A percentile compares a stretch with the other conserved stretches of the same genome.
phyloP scores from a whole-genome alignment of 164 flowering plant genomes.

The Stephania japonica region DNA sequence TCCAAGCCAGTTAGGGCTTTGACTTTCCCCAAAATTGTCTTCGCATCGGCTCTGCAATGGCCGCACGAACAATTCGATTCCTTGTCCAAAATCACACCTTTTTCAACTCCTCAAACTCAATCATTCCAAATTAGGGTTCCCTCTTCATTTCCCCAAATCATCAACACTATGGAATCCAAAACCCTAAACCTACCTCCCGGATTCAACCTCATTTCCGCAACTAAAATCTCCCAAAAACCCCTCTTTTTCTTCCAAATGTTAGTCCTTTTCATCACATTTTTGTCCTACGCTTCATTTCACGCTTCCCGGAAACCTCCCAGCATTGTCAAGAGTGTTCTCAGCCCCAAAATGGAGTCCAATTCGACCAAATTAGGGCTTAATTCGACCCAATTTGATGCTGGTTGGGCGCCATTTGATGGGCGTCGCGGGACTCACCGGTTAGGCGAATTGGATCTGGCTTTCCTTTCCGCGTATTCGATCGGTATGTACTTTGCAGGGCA shows the following conservation, averaged over 20 bases:
- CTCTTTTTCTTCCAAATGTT: slow-evolving; percentile 46
- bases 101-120: background rate
- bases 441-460: slow-evolving; percentile 90
- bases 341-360: slow-evolving; percentile 18
- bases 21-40: background rate
- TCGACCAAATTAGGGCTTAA: slow-evolving; percentile 6
- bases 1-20: no score
- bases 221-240: slow-evolving; percentile 44
- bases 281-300: slow-evolving; percentile 86
- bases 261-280: slow-evolving; percentile 66
- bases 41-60: background rate
- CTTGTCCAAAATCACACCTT: background rate
- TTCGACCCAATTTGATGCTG: slow-evolving; percentile 24
- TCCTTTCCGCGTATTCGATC: slow-evolving; percentile 58
- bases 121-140: background rate
- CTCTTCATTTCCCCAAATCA: background rate
- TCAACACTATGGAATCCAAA: slow-evolving; percentile 18
- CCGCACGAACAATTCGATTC: background rate
- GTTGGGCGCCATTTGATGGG: slow-evolving; percentile 88
- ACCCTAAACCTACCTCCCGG: slow-evolving; percentile 32
- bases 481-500: slow-evolving; percentile 89
- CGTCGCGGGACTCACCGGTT: slow-evolving; percentile 62
- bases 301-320: slow-evolving; percentile 94
- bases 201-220: slow-evolving; percentile 30
- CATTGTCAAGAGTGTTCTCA: slow-evolving; percentile 77